phyloP scores from a whole-genome alignment of 2,329 filamentous ascomycete genomes.

The Ceratocystis papillata region DNA sequence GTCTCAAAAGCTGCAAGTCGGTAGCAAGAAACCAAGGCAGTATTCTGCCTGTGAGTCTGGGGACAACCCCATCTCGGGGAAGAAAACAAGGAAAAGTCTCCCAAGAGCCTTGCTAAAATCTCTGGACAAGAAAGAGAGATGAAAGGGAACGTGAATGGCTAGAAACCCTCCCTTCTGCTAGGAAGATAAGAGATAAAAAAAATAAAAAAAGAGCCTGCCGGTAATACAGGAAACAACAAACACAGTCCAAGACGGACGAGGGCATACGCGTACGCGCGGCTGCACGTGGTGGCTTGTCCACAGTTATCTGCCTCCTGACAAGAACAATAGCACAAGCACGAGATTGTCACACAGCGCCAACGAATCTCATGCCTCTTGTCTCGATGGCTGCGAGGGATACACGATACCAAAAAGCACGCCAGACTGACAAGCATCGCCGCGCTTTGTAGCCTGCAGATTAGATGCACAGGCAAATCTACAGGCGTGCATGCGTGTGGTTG shows the following conservation, averaged over 20 bases:
- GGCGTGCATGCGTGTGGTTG: too few species aligned
- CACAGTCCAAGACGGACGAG: not conserved
- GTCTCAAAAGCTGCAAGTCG: not conserved
- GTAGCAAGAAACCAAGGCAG: too few species aligned
- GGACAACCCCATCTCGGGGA: not conserved
- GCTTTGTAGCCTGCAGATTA: not conserved
- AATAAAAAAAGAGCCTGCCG: not conserved
- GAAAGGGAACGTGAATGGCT: not conserved
- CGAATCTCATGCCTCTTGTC: too few species aligned
- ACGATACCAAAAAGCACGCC: not conserved
- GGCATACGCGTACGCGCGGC: not conserved
- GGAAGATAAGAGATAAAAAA: not conserved
- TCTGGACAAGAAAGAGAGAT: not conserved
- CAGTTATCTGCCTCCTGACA: not conserved
- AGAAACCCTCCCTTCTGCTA: conserved; percentile 2
- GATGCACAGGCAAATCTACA: too few species aligned
- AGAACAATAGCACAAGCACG: not conserved
- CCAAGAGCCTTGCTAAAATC: not conserved
- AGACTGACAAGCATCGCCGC: not conserved
- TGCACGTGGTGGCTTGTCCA: not conserved
- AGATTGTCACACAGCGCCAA: too few species aligned
- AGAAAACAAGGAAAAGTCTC: not conserved
- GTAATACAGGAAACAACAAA: not conserved
- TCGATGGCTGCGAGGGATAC: not conserved
- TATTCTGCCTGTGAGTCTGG: too few species aligned